These are phyloP conservation scores for Xylaria castorea DNA, from an alignment of 495 filamentous ascomycete species.

Conservation along the genomic window DNA sequence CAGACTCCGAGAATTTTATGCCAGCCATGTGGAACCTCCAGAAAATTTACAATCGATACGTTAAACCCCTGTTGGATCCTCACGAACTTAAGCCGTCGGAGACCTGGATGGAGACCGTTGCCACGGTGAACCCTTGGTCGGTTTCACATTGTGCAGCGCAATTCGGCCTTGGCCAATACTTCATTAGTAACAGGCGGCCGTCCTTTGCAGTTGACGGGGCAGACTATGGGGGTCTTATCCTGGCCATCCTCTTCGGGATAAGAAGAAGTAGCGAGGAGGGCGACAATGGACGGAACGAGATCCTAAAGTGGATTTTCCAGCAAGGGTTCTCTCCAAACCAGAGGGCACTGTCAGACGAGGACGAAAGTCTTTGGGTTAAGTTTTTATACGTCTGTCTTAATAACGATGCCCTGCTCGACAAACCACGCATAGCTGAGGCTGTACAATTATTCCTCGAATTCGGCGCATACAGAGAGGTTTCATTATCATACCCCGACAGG, in stretches of 20 bases:
- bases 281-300: neutral
- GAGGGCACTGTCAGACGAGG: neutral
- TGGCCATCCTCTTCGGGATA: neutral
- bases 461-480: neutral
- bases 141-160: neutral
- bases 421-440: neutral
- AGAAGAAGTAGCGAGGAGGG: neutral
- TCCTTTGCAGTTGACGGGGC: neutral
- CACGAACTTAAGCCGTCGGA: neutral
- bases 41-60: neutral
- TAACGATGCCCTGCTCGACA: neutral
- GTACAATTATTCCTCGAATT: neutral
- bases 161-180: neutral
- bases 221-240: neutral
- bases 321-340: neutral
- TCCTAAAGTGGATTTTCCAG: neutral
- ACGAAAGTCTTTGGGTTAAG: neutral
- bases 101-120: too few relatives aligned
- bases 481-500: neutral
- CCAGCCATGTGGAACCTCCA: neutral
- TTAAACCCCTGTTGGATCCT: neutral
- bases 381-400: neutral
- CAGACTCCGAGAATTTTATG: neutral
- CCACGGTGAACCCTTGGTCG: neutral
- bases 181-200: neutral